phyloP scores from a whole-genome alignment of 768 basidiomycete species.

The Cyclocybe cylindracea region DNA sequence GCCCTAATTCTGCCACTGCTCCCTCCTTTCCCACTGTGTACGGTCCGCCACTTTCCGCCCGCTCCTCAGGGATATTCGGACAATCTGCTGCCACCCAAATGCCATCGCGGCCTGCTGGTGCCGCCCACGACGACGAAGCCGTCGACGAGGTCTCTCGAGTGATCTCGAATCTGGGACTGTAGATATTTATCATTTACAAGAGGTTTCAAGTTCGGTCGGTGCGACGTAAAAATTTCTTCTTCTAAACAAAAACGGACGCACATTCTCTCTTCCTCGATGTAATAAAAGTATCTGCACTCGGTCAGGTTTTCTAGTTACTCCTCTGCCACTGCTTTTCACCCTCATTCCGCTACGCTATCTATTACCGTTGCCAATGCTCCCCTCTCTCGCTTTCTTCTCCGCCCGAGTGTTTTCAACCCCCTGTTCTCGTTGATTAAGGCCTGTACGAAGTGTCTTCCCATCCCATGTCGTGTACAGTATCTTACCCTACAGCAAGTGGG shows the following conservation, averaged over 20 bases:
- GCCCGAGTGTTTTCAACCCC: slow-evolving; percentile 7
- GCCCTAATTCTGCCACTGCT: slow-evolving; percentile 75
- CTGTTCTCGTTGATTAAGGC: slow-evolving; percentile 12
- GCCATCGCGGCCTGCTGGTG: slow-evolving; percentile 32
- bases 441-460: slow-evolving; percentile 21
- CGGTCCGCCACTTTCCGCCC: slow-evolving; percentile 54
- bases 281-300: slow-evolving; percentile 28
- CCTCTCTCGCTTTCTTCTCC: slow-evolving; percentile 13
- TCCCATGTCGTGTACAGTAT: slow-evolving; percentile 42
- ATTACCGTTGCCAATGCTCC: slow-evolving; percentile 13
- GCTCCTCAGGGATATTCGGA: slow-evolving; percentile 24
- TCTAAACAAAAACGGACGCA: slow-evolving; percentile 17
- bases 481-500: slow-evolving; percentile 52
- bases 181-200: slow-evolving; percentile 25
- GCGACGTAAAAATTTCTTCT: slow-evolving; percentile 4
- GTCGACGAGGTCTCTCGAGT: slow-evolving; percentile 76
- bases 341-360: slow-evolving; percentile 14
- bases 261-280: slow-evolving; percentile 20
- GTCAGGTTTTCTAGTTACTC: slow-evolving; percentile 21
- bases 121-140: slow-evolving; percentile 52
- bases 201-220: slow-evolving; percentile 17
- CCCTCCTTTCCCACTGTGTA: slow-evolving; percentile 88
- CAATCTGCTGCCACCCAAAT: slow-evolving; percentile 24
- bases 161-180: slow-evolving; percentile 74
- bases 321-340: slow-evolving; percentile 23